A percentile compares a stretch with the other conserved stretches of the same genome.
Evolutionary conservation across 768 basidiomycete species (phyloP).

Genomic region (Rhodotorula toruloides): DNA sequence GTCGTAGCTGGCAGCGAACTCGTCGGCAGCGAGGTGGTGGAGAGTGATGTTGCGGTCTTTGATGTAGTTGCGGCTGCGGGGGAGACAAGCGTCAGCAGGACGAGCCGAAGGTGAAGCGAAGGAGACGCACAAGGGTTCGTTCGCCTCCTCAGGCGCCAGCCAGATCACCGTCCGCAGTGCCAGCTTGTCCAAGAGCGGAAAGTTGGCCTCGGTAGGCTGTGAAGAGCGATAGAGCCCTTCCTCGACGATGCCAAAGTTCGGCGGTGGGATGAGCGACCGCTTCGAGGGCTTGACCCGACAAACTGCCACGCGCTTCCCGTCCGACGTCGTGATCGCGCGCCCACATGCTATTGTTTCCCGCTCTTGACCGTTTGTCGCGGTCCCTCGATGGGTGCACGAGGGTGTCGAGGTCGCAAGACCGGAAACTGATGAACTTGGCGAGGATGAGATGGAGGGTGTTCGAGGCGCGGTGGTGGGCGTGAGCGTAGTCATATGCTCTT

Average conservation of each 20-base stretch:
- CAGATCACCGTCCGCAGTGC: conserved; percentile 44
- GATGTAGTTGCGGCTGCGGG: conserved; percentile 41
- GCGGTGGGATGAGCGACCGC: conserved; percentile 43
- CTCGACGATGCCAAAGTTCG: conserved; percentile 47
- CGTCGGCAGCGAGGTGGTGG: conserved; percentile 43
- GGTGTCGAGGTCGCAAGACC: too few relatives aligned
- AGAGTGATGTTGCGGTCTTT: conserved; percentile 45
- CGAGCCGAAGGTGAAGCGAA: neutral
- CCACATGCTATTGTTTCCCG: neutral
- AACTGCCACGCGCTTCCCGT: conserved; percentile 6
- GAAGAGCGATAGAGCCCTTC: conserved; percentile 48
- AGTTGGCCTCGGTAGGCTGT: conserved; percentile 44
- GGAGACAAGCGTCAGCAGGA: too few relatives aligned
- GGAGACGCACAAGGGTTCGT: conserved; percentile 44
- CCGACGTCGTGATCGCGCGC: neutral
- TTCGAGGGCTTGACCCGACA: conserved; percentile 15
- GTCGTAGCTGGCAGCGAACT: conserved; percentile 31
- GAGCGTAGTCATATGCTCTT: too few relatives aligned
- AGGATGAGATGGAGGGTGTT: too few relatives aligned
- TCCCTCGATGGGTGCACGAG: too few relatives aligned
- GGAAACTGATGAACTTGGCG: too few relatives aligned
- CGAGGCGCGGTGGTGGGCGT: too few relatives aligned
- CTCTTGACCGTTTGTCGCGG: too few relatives aligned
- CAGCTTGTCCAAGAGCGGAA: conserved; percentile 41
- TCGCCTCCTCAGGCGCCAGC: conserved; percentile 48